phyloP scores from a whole-genome alignment of 495 filamentous ascomycete genomes.

The Neurospora africana region DNA sequence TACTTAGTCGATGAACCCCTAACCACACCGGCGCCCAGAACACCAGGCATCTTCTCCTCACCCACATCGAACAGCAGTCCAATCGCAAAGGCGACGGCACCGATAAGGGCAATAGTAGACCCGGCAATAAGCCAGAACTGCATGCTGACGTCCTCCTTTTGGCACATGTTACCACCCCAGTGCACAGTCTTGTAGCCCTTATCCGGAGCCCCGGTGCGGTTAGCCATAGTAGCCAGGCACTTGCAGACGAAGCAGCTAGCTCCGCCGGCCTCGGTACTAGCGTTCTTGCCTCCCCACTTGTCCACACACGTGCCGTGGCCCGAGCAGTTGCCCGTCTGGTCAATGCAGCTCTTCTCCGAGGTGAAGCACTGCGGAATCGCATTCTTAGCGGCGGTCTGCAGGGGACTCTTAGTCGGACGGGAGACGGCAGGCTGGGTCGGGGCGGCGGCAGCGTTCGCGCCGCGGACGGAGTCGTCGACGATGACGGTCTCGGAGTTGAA shows the following conservation, averaged over 20 bases:
- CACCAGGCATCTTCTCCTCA: conserved; percentile 66
- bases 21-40: conserved; percentile 72
- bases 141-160: conserved; percentile 82
- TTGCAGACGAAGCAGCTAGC: conserved; percentile 63
- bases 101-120: conserved; percentile 53
- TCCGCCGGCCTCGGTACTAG: conserved; percentile 18
- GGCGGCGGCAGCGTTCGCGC: conserved; percentile 10
- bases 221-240: conserved; percentile 47
- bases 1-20: conserved; percentile 11
- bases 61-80: conserved; percentile 71
- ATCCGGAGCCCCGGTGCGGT: conserved; percentile 14
- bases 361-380: conserved; percentile 51
- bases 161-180: conserved; percentile 81
- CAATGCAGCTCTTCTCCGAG: conserved; percentile 48
- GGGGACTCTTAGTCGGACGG: conserved; percentile 9
- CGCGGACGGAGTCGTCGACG: conserved; percentile 11
- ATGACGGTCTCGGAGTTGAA: conserved; percentile 24
- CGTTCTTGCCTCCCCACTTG: conserved; percentile 35
- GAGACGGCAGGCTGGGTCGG: conserved; percentile 12
- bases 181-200: conserved; percentile 22
- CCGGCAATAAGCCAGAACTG: conserved; percentile 76
- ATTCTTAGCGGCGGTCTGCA: conserved; percentile 5
- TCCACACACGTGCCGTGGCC: conserved; percentile 62
- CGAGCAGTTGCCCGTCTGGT: conserved; percentile 59
- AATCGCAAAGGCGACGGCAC: conserved; percentile 53